Base-by-base conservation (phyloP, 2,329 filamentous ascomycete species). In the Hypoxylon sp. region DNA sequence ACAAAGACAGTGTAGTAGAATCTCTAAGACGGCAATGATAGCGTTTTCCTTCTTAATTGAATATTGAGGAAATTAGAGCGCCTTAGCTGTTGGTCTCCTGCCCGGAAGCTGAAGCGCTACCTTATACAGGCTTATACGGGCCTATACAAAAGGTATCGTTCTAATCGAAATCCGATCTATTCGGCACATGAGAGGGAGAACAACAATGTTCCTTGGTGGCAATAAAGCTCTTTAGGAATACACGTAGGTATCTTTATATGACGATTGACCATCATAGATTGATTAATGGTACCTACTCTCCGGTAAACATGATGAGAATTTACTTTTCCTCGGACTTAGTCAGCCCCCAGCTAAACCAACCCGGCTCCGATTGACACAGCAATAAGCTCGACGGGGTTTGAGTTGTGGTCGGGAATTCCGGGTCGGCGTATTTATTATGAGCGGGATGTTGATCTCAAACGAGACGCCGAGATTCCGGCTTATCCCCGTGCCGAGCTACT, bases 401-500 rank as follows among this genome's bases (percentile, higher is more conserved):
- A 61, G 64, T 22, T 29, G 29, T 22, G 29, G 37, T 62, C 69
- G 63, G 66, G 19, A 46, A 63, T 64, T 55, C 58, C 63, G 61
- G 35, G n/a, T 67, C 66, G 69, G 69, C 39, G 53, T 5, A 67
- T 70, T 66, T 69, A 66, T 46, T 69, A 71, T 59, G 14, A 65
- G 61, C 69, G 69, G 66, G 24, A 67, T 57, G 26, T 13, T 48
- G 31, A 6, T 26, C 9, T 19, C 22, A 29, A 14, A 17, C 48
- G 59, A 46, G 62, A 74, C 65, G 5, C 75, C 76, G 76, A 77
- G 71, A 71, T 77, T 52, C 76, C 76, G 76, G 75, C 17, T 70
- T 78, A 73, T 77, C 75, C 71, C 76, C 76, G 76, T 65, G 71
- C 64, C 47, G 67, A 51, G 59, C 57, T 61, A 37, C 50, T 44